A percentile compares a stretch with the other conserved stretches of the same genome.
These are phyloP conservation scores for Pythium chondricola DNA, from an alignment of 352 stramenopile species.

Conservation along the genomic window DNA sequence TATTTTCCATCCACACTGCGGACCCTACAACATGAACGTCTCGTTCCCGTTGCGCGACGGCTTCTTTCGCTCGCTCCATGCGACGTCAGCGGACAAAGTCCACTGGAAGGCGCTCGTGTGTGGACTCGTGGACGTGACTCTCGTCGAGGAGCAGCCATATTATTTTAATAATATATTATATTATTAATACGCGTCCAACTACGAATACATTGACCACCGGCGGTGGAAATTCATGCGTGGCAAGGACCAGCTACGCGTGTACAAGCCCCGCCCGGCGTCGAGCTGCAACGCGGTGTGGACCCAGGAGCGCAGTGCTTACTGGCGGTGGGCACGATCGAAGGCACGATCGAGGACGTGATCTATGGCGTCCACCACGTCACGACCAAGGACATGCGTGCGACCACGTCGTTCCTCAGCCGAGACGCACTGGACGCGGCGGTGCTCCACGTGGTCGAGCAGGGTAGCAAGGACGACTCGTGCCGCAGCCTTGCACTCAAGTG, in stretches of 20 bases:
- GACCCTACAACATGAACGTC: slow-evolving; percentile 22
- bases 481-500: slow-evolving; percentile 23
- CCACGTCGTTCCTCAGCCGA: slow-evolving; percentile 16
- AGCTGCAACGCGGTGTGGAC: no score
- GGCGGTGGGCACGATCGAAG: slow-evolving; percentile 18
- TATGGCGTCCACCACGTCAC: slow-evolving; percentile 17
- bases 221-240: slow-evolving; percentile 15
- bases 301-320: slow-evolving; percentile 9
- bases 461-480: slow-evolving; percentile 10
- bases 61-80: slow-evolving; percentile 16
- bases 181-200: not conserved
- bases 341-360: slow-evolving; percentile 23
- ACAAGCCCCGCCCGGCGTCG: slow-evolving; percentile 8
- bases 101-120: slow-evolving; percentile 10
- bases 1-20: no score
- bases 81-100: slow-evolving; percentile 7
- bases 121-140: slow-evolving; percentile 8
- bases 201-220: not conserved
- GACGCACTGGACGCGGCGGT: slow-evolving; percentile 19
- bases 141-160: slow-evolving; percentile 10
- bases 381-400: slow-evolving; percentile 19
- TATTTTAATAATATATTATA: no score
- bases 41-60: slow-evolving; percentile 18
- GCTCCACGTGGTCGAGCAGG: slow-evolving; percentile 18
- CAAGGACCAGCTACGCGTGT: slow-evolving; percentile 20